Percentiles rank a stretch among this genome's conserved stretches.
Evolutionary conservation across 2,329 filamentous ascomycete genomes (phyloP).

Genomic region (Epichloe gansuensis): DNA sequence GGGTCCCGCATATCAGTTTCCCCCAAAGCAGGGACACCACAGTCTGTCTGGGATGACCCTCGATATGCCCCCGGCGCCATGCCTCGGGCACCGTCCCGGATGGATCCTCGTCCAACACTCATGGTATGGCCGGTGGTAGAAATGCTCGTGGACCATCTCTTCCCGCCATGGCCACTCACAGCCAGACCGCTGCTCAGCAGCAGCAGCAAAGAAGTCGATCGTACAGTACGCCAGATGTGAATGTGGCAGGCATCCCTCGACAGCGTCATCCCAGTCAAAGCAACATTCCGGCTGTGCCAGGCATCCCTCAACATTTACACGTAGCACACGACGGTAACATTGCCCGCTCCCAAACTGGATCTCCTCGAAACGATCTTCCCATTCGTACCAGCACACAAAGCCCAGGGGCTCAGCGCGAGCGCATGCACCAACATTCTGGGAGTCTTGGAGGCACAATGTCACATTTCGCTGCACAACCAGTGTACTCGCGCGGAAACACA

Average conservation of each 20-base stretch:
- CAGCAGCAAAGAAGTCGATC: conserved; percentile 67
- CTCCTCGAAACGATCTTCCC: conserved; percentile 58
- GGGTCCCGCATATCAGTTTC: conserved; percentile 49
- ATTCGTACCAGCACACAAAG: conserved; percentile 60
- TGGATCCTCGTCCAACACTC: conserved; percentile 53
- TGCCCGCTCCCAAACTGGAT: conserved; percentile 71
- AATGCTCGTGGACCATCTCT: conserved; percentile 68
- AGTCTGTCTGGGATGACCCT: conserved; percentile 61
- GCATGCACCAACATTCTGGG: conserved; percentile 36
- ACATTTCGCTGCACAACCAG: conserved; percentile 44
- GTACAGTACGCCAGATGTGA: conserved; percentile 91
- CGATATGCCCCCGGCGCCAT: conserved; percentile 84
- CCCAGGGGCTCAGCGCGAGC: conserved; percentile 53
- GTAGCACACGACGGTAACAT: conserved; percentile 50
- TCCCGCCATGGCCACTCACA: conserved; percentile 52
- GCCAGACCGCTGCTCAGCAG: conserved; percentile 43
- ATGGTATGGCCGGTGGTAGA: conserved; percentile 50
- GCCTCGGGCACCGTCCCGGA: conserved; percentile 69
- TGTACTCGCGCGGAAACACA: conserved; percentile 37
- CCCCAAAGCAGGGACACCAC: conserved; percentile 59
- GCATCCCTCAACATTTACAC: conserved; percentile 60
- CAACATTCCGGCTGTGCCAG: conserved; percentile 58
- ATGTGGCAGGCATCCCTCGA: conserved; percentile 51
- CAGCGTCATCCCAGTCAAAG: conserved; percentile 41
- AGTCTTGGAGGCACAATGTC: conserved; percentile 40